Conservation (phyloP, 129 eudicot genomes). For the Artemisia argyi region DNA sequence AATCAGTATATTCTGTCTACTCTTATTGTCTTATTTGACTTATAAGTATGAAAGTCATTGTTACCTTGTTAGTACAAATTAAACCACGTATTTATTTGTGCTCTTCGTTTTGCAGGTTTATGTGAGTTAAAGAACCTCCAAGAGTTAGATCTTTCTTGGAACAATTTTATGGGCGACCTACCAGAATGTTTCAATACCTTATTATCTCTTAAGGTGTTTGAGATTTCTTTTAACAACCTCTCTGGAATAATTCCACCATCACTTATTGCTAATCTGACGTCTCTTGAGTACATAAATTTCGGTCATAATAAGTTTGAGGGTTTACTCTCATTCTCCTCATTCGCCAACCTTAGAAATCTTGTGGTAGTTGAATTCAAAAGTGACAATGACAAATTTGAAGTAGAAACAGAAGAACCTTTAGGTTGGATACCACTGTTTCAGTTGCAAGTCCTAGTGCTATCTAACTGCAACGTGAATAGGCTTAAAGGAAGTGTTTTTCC, state of each 20-base stretch:
- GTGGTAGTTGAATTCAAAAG: slow-evolving; percentile 4
- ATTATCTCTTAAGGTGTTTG: slow-evolving; percentile 28
- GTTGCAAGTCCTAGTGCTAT: slow-evolving; percentile 22
- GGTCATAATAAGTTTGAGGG: slow-evolving; percentile 31
- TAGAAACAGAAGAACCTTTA: slow-evolving; percentile 21
- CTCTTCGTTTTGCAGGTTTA: neutral
- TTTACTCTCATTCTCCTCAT: slow-evolving; percentile 22
- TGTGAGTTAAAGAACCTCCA: slow-evolving; percentile 27
- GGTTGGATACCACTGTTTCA: slow-evolving; percentile 35
- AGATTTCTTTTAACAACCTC: slow-evolving; percentile 27
- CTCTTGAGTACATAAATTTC: slow-evolving; percentile 31
- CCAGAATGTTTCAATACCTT: slow-evolving; percentile 31
- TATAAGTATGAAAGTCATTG: too few species aligned
- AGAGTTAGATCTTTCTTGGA: slow-evolving; percentile 26
- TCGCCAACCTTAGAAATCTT: slow-evolving; percentile 31
- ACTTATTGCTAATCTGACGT: slow-evolving; percentile 14
- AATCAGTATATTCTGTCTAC: too few species aligned
- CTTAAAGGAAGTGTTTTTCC: slow-evolving; percentile 15
- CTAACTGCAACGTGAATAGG: slow-evolving; percentile 22
- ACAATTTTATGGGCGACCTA: slow-evolving; percentile 16
- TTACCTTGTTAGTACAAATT: too few species aligned
- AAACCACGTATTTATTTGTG: too few species aligned
- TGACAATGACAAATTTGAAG: slow-evolving; percentile 1
- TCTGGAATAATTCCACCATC: slow-evolving; percentile 4
- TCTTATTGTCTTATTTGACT: too few species aligned